A percentile compares a stretch with the other conserved stretches of the same genome.
phyloP scores from a whole-genome alignment of 257 asterid genomes.

The Pogostemon cablin region DNA sequence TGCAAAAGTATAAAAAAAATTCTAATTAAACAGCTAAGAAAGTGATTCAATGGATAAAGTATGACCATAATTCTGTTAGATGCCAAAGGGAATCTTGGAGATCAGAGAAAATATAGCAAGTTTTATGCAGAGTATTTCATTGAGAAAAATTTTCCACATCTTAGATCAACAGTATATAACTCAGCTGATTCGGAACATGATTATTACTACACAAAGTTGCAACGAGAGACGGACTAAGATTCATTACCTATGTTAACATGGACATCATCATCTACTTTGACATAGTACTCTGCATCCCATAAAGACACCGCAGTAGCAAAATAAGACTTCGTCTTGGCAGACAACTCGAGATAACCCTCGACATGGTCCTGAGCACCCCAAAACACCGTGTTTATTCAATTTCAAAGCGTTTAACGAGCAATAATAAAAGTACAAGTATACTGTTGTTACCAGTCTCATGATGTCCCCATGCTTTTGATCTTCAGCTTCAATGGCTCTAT shows the following conservation, averaged over 20 bases:
- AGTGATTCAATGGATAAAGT: not conserved
- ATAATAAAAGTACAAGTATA: not conserved
- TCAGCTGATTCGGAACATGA: not conserved
- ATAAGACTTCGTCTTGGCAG: slow-evolving; percentile 87
- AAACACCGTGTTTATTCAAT: not conserved
- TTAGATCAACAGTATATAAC: not conserved
- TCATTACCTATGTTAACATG: slow-evolving; percentile 86
- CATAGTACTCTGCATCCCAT: slow-evolving; percentile 94
- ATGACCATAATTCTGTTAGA: not conserved
- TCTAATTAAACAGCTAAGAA: slow-evolving; percentile 6
- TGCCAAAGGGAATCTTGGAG: not conserved
- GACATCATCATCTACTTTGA: slow-evolving; percentile 93
- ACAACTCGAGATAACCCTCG: slow-evolving; percentile 91
- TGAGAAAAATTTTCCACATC: not conserved
- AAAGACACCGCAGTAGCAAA: slow-evolving; percentile 73
- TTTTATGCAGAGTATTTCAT: not conserved
- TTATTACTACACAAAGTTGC: not conserved
- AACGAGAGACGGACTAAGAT: not conserved
- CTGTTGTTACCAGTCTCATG: slow-evolving; percentile 70
- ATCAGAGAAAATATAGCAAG: not conserved
- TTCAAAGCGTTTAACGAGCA: not conserved
- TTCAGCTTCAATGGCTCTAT: slow-evolving; percentile 88
- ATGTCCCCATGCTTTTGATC: slow-evolving; percentile 87
- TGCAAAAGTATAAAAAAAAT: slow-evolving; percentile 40
- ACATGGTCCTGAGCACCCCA: slow-evolving; percentile 67